Evolutionary conservation across 352 stramenopile species (phyloP), one percentile per base, ranked within the genome.

Genomic region (Globisporangium splendens): DNA sequence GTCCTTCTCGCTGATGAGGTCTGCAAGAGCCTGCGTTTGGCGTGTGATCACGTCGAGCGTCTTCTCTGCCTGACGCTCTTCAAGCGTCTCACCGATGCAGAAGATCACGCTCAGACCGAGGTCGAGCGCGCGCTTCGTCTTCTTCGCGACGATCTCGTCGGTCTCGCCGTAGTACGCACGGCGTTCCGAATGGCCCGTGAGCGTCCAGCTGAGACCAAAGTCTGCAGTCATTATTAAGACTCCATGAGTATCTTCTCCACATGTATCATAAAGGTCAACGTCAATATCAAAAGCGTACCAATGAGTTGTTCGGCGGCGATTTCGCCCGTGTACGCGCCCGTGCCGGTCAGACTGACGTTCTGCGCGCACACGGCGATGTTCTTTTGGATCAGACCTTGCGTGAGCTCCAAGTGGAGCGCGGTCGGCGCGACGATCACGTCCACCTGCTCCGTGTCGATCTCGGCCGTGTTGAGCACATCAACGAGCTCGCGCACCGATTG

Each of bases 301-400:
- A 96, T 74, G 52, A 98, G 69, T 81, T 98, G 88, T 61, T 90
- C 77, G 22, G 88, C 79, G 8, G 88, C 88, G 50, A 97, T 86
- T 48, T 85, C 89, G 52, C 92, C 94, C 46, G 94, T 98, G 83
- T 88, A 98, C 11, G 94, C 94, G 61, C 94, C 94, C 15, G 77
- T 79, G n/a, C 78, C 73, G 69, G 96, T 88, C 50, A 75, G 59
- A 61, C 79, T 89, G 47, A 79, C 69, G 59, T 92, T 87, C 63
- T 95, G 81, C 18, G 72, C 77, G 43, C 76, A 73, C 13, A 93
- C 75, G 12, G 58, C 59, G 48, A 93, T 81, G 59, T 83, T 83
- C 50, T 74, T 74, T 44, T 89, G 73, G 12, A 92, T 43, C 10
- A 75, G 61, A 49, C 63, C 22, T 31, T 85, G 59, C 31, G 76